Evolutionary conservation across 75 land plant genomes (phyloP).

Genomic region (Pinus albicaulis): DNA sequence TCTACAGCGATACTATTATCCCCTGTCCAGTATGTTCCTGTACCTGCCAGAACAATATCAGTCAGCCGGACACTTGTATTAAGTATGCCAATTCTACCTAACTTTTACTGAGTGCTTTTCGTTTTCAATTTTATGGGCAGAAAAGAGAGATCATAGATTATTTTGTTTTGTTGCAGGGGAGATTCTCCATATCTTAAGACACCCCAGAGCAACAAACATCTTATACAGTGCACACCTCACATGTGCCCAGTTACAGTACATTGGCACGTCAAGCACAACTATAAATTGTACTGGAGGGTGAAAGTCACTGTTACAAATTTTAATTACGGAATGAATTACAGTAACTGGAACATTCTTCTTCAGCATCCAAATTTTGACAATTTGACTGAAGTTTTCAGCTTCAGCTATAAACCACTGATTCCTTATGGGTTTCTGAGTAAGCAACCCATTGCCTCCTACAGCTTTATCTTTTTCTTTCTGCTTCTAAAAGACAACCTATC

Average conservation of each 20-base stretch:
- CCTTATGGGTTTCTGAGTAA: conserved; percentile 54
- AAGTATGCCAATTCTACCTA: no score
- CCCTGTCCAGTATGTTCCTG: conserved; percentile 68
- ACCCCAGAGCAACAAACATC: conserved; percentile 15
- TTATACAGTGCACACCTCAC: conserved; percentile 53
- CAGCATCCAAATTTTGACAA: conserved; percentile 70
- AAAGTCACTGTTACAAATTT: conserved; percentile 64
- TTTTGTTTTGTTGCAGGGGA: conserved; percentile 11
- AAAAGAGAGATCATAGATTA: background rate
- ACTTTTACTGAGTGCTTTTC: no score
- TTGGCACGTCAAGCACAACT: conserved; percentile 74
- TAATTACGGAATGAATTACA: conserved; percentile 51
- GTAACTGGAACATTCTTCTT: conserved; percentile 56
- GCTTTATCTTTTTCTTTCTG: background rate
- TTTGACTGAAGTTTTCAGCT: conserved; percentile 55
- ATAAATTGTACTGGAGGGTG: conserved; percentile 65
- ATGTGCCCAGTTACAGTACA: conserved; percentile 74
- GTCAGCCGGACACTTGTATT: background rate
- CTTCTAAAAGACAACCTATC: background rate
- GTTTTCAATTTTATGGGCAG: background rate
- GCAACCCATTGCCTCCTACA: background rate
- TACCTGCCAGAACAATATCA: conserved; percentile 41
- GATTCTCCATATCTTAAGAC: background rate
- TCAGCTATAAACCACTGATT: conserved; percentile 41
- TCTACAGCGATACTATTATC: conserved; percentile 62